Evolutionary conservation across 2,329 filamentous ascomycete genomes (phyloP).

Genomic region (Verticillium nubilum): DNA sequence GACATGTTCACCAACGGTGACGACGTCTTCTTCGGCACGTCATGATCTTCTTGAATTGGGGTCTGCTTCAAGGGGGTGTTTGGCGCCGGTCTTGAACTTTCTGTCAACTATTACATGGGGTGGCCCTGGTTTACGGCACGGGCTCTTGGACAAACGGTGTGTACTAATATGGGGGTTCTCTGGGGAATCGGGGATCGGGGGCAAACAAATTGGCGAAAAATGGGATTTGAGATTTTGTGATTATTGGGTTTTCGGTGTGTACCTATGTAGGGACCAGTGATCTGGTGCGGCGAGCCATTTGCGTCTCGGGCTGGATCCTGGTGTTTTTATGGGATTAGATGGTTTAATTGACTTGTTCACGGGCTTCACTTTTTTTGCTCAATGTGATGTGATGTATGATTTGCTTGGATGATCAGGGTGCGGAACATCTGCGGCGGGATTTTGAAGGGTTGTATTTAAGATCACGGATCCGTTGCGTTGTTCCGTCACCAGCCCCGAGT

Average conservation of each 20-base stretch:
- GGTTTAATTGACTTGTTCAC: not conserved
- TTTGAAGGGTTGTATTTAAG: no score
- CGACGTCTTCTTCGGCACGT: slow-evolving; percentile 45
- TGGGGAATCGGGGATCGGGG: not conserved
- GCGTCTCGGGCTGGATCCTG: not conserved
- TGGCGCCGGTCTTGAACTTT: not conserved
- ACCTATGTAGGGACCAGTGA: not conserved
- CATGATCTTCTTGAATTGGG: no score
- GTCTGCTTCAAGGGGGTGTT: not conserved
- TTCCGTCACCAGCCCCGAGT: no score
- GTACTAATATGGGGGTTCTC: not conserved
- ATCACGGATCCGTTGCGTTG: no score
- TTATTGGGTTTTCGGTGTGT: not conserved
- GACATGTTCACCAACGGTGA: slow-evolving; percentile 47
- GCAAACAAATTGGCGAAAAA: not conserved
- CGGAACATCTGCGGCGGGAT: no score
- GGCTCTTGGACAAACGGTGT: not conserved
- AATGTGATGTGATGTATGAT: not conserved
- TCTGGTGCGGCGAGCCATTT: not conserved
- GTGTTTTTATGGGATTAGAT: not conserved
- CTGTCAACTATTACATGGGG: not conserved
- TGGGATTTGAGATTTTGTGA: not conserved
- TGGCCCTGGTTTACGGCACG: not conserved
- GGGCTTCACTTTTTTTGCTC: not conserved
- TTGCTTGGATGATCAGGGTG: no score